These are phyloP conservation scores for Botrytis medusae DNA, from an alignment of 2,329 filamentous ascomycete species.

Conservation along the genomic window DNA sequence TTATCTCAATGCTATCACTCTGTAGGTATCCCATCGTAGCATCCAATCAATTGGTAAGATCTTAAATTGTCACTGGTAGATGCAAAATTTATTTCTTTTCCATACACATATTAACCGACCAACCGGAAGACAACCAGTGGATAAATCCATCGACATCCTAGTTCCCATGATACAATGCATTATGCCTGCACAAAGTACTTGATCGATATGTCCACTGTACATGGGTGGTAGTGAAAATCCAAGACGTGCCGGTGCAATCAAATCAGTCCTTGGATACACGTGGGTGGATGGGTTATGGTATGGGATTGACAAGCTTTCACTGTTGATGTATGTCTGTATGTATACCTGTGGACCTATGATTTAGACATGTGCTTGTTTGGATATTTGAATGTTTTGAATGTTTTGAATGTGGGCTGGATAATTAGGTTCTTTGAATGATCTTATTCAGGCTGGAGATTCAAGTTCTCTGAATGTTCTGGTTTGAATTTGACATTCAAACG, in stretches of 20 bases:
- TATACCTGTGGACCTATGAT: neutral
- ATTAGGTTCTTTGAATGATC: no score
- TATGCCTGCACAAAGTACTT: neutral
- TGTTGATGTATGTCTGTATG: neutral
- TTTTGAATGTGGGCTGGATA: no score
- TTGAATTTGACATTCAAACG: neutral
- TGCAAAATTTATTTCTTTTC: neutral
- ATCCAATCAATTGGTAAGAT: neutral
- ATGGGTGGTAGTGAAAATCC: neutral
- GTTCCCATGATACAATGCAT: neutral
- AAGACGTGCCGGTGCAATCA: slow-evolving; percentile 7
- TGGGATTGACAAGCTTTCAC: neutral
- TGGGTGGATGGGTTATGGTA: neutral
- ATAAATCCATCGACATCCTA: neutral
- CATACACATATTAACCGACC: neutral
- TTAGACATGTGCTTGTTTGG: neutral
- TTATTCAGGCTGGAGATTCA: neutral
- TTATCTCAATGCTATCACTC: neutral
- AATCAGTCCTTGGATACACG: neutral
- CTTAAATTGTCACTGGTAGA: neutral
- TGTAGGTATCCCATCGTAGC: neutral
- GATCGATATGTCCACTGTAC: neutral
- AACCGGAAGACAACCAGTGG: neutral
- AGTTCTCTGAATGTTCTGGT: no score
- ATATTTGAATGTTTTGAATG: neutral